These are phyloP conservation scores for Debaryomyces psychrophilus DNA, from an alignment of 1,139 yeast species.

Conservation along the genomic window DNA sequence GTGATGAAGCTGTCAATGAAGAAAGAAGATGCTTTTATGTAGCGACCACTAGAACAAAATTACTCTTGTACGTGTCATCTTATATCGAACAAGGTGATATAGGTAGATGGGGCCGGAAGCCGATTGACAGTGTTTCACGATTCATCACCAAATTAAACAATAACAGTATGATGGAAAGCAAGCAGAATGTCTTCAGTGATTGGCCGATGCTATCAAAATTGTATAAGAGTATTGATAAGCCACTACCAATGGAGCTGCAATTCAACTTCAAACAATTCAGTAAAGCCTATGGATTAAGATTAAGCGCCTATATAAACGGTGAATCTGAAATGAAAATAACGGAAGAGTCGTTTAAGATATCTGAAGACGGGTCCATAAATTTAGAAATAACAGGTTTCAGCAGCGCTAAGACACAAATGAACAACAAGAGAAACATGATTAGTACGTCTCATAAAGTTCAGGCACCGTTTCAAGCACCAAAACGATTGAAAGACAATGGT, in stretches of 20 bases:
- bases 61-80: conserved; percentile 39
- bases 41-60: conserved; percentile 82
- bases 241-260: conserved; percentile 10
- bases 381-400: conserved; percentile 3
- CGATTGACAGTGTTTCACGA: conserved; percentile 32
- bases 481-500: background rate
- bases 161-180: background rate
- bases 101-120: conserved; percentile 24
- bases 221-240: conserved; percentile 20
- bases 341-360: conserved; percentile 10
- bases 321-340: conserved; percentile 15
- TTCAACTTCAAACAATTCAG: conserved; percentile 71
- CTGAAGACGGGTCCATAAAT: background rate
- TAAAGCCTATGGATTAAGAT: conserved; percentile 37
- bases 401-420: conserved; percentile 3
- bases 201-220: conserved; percentile 20
- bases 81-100: conserved; percentile 28
- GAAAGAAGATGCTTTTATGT: conserved; percentile 87
- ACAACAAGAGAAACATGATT: background rate
- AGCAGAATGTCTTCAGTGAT: conserved; percentile 24
- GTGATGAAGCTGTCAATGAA: conserved; percentile 55
- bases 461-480: background rate
- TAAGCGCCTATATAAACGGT: conserved; percentile 18
- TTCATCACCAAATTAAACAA: conserved; percentile 24
- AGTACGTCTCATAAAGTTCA: background rate